Evolutionary conservation across 805 yeast species (phyloP).

Genomic region (Pichia exigua): DNA sequence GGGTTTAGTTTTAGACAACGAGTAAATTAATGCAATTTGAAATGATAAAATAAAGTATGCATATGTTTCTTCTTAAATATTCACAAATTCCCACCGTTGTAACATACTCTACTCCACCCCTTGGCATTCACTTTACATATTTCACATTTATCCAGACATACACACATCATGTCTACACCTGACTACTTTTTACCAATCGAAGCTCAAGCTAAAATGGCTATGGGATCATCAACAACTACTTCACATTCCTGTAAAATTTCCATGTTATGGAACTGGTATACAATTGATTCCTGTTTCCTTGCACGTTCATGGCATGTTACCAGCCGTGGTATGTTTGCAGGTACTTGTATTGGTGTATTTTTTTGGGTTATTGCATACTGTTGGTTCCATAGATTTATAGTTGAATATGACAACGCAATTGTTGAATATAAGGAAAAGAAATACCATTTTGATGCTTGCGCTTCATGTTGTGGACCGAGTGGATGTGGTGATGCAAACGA

Average conservation of each 20-base stretch:
- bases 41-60: too few relatives aligned
- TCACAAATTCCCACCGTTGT: not conserved
- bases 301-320: constrained; percentile 56
- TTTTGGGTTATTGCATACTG: constrained; percentile 49
- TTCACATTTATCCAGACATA: not conserved
- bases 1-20: not conserved
- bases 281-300: constrained; percentile 58
- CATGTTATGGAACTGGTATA: constrained; percentile 73
- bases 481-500: constrained; percentile 3
- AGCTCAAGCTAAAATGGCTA: constrained; percentile 13
- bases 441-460: not conserved
- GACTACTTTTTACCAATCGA: constrained; percentile 9
- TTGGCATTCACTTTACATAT: not conserved
- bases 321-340: constrained; percentile 56
- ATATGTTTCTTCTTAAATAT: not conserved
- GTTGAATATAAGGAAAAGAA: constrained; percentile 15
- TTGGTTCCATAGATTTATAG: constrained; percentile 46
- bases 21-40: not conserved
- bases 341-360: constrained; percentile 66
- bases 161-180: not conserved
- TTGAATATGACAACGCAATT: constrained; percentile 43
- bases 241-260: constrained; percentile 19
- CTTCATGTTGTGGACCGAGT: constrained; percentile 1
- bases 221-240: constrained; percentile 5
- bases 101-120: too few relatives aligned